These are phyloP conservation scores for Pseudogymnoascus sp. DNA, from an alignment of 2,329 filamentous ascomycete species.

Conservation along the genomic window DNA sequence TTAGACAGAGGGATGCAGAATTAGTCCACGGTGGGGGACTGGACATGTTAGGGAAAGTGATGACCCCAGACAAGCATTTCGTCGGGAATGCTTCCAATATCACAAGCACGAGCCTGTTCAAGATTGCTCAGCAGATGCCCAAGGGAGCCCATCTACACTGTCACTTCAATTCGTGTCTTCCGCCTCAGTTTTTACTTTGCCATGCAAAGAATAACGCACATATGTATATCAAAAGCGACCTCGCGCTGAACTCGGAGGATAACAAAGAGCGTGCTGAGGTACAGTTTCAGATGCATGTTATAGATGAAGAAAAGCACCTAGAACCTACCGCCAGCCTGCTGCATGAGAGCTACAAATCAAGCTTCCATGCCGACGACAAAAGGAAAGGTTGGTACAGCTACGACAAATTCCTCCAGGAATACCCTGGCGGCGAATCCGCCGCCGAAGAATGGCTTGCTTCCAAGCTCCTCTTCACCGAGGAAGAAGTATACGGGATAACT, in stretches of 20 bases:
- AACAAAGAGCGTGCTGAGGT: conserved; percentile 39
- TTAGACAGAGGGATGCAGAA: conserved; percentile 23
- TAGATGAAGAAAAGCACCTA: conserved; percentile 10
- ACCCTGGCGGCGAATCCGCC: conserved; percentile 27
- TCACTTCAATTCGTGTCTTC: conserved; percentile 68
- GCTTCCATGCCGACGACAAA: conserved; percentile 31
- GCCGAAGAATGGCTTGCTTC: conserved; percentile 46
- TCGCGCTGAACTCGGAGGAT: conserved; percentile 35
- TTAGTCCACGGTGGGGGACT: conserved; percentile 18
- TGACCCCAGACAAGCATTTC: conserved; percentile 44
- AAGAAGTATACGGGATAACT: conserved; percentile 46
- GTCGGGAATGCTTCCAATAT: conserved; percentile 47
- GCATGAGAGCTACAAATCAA: neutral
- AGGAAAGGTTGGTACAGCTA: conserved; percentile 39
- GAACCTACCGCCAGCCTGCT: conserved; percentile 10
- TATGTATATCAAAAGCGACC: conserved; percentile 62
- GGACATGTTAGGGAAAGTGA: conserved; percentile 1
- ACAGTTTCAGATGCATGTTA: conserved; percentile 46
- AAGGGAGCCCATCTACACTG: conserved; percentile 68
- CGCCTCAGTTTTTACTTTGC: conserved; percentile 51
- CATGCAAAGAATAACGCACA: conserved; percentile 42
- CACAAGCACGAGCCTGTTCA: conserved; percentile 46
- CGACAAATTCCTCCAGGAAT: conserved; percentile 33
- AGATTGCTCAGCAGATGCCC: conserved; percentile 50
- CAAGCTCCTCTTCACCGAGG: conserved; percentile 54